Evolutionary conservation across 345 rosid genomes (phyloP).

Genomic region (Streptanthus diversifolius): DNA sequence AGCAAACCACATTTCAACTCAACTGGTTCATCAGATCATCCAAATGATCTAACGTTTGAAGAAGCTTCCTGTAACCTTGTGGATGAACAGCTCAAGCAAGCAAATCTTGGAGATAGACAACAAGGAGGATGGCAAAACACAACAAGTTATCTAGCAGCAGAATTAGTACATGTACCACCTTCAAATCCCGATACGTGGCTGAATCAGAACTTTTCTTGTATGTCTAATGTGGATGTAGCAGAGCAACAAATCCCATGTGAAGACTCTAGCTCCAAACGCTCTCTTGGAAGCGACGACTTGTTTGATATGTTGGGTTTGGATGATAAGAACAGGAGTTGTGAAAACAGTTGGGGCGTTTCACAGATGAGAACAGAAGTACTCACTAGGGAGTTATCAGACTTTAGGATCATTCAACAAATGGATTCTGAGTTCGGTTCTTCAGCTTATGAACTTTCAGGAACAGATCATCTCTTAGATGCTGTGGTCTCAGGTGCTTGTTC

Average conservation of each 20-base stretch:
- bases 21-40: slow-evolving; percentile 30
- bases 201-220: slow-evolving; percentile 44
- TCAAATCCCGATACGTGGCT: slow-evolving; percentile 46
- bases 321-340: slow-evolving; percentile 55
- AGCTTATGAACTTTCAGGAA: slow-evolving; percentile 39
- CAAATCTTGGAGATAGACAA: slow-evolving; percentile 14
- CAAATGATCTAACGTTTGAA: slow-evolving; percentile 9
- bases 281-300: slow-evolving; percentile 63
- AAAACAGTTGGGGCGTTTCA: slow-evolving; percentile 35
- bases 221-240: slow-evolving; percentile 32
- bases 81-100: slow-evolving; percentile 20
- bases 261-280: slow-evolving; percentile 38
- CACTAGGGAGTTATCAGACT: slow-evolving; percentile 37
- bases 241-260: slow-evolving; percentile 43
- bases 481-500: slow-evolving; percentile 66
- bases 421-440: slow-evolving; percentile 41
- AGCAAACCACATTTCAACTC: slow-evolving; percentile 46
- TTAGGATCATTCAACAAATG: slow-evolving; percentile 37
- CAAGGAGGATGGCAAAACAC: slow-evolving; percentile 27
- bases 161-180: slow-evolving; percentile 1
- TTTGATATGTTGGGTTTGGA: slow-evolving; percentile 76
- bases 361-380: slow-evolving; percentile 36
- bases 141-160: neutral
- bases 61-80: slow-evolving; percentile 15
- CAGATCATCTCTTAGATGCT: slow-evolving; percentile 89